Conservation (phyloP, 2,329 filamentous ascomycete genomes). For the Sarocladiaceae sp. region DNA sequence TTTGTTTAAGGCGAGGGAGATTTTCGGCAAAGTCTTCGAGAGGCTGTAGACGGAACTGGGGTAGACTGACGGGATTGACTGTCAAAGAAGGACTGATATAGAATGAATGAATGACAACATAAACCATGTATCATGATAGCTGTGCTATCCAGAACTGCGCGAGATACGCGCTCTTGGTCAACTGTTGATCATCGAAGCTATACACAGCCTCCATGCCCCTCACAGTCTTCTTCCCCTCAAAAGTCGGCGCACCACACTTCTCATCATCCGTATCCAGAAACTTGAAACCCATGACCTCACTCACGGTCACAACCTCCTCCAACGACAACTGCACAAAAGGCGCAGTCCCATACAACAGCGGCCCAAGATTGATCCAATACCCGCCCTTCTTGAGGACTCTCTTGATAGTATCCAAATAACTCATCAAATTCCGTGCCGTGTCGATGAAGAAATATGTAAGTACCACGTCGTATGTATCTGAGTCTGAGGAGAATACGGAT, state of each 20-base stretch:
- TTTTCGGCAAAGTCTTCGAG: slow-evolving; percentile 81
- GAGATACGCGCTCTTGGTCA: slow-evolving; percentile 49
- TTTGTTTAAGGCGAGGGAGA: slow-evolving; percentile 84
- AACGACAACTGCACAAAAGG: slow-evolving; percentile 52
- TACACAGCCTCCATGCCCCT: slow-evolving; percentile 46
- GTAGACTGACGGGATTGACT: too few species aligned
- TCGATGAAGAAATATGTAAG: slow-evolving; percentile 59
- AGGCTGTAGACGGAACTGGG: slow-evolving; percentile 49
- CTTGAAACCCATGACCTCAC: slow-evolving; percentile 46
- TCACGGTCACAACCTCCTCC: slow-evolving; percentile 44
- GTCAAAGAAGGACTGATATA: background rate
- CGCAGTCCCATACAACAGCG: slow-evolving; percentile 49
- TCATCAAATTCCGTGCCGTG: slow-evolving; percentile 51
- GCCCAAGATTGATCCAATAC: slow-evolving; percentile 53
- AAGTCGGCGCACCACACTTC: slow-evolving; percentile 36
- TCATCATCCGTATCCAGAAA: slow-evolving; percentile 38
- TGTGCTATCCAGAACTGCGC: slow-evolving; percentile 51
- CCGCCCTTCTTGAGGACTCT: slow-evolving; percentile 42
- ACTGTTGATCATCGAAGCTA: slow-evolving; percentile 43
- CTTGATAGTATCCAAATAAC: slow-evolving; percentile 51
- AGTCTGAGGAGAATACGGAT: slow-evolving; percentile 27
- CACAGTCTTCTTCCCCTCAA: slow-evolving; percentile 32
- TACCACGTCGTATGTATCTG: slow-evolving; percentile 39
- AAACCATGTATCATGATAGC: slow-evolving; percentile 12
- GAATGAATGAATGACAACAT: background rate